Conservation (phyloP, 2,329 filamentous ascomycete genomes). For the Penicillium sp. region DNA sequence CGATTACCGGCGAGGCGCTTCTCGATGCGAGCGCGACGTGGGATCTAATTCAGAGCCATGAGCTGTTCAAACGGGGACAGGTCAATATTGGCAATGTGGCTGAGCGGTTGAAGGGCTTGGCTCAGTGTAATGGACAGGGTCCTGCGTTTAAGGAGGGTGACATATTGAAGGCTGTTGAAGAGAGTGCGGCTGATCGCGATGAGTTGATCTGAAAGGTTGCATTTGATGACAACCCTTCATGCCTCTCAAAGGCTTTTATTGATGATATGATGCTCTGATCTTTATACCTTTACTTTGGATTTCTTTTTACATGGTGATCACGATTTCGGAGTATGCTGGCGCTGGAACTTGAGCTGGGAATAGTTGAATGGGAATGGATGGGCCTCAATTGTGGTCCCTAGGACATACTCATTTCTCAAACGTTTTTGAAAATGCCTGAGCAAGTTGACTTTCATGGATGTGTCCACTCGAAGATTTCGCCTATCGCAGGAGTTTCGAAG, state of each 20-base stretch:
- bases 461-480: not conserved
- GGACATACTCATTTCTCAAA: not conserved
- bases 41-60: slow-evolving; percentile 84
- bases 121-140: slow-evolving; percentile 82
- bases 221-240: not conserved
- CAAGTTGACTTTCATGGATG: not conserved
- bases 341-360: slow-evolving; percentile 1
- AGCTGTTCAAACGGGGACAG: slow-evolving; percentile 72
- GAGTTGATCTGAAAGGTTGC: slow-evolving; percentile 63
- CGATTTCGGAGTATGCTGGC: slow-evolving; percentile 9
- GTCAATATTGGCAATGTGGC: slow-evolving; percentile 82
- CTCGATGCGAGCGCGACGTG: slow-evolving; percentile 78
- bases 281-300: slow-evolving; percentile 3
- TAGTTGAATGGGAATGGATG: slow-evolving; percentile 1
- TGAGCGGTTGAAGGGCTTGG: slow-evolving; percentile 71
- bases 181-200: slow-evolving; percentile 76
- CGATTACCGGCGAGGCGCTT: slow-evolving; percentile 66
- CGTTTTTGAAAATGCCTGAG: not conserved
- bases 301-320: not conserved
- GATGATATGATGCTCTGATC: slow-evolving; percentile 9
- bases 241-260: not conserved
- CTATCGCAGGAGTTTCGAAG: not conserved
- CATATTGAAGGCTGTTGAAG: slow-evolving; percentile 73
- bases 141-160: slow-evolving; percentile 82
- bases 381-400: not conserved